Evolutionary conservation across 139 green algal species (phyloP).

Genomic region (Chlorella ohadii): DNA sequence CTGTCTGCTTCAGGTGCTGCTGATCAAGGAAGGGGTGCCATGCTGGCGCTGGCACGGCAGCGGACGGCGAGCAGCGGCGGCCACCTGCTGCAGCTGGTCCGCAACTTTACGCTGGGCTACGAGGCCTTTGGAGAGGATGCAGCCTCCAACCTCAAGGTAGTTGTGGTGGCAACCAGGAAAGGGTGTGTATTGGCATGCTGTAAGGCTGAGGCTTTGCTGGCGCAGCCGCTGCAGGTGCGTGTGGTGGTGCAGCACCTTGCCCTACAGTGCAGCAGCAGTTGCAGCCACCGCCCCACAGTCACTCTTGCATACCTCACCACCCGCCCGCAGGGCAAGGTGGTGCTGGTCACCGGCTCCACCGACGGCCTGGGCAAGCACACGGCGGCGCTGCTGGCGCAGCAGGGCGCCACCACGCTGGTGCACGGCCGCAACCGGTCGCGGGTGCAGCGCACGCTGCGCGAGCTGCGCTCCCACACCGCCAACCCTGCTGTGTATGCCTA

Average conservation of each 20-base stretch:
- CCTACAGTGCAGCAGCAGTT: too few relatives aligned
- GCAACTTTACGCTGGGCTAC: not conserved
- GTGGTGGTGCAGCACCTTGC: too few relatives aligned
- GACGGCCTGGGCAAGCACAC: constrained; percentile 74
- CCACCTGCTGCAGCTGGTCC: not conserved
- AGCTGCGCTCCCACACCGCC: constrained; percentile 11
- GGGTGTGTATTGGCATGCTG: too few relatives aligned
- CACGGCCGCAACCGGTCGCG: constrained; percentile 53
- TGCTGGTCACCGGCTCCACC: constrained; percentile 63
- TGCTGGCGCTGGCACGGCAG: not conserved
- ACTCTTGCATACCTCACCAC: too few relatives aligned
- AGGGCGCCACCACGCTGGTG: constrained; percentile 61
- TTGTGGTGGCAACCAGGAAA: too few relatives aligned
- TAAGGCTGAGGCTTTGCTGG: too few relatives aligned
- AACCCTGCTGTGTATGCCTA: not conserved
- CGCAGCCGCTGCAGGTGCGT: too few relatives aligned
- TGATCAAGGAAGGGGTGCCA: not conserved
- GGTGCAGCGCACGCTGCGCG: constrained; percentile 22
- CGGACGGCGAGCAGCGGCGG: not conserved
- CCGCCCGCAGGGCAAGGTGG: constrained; percentile 14
- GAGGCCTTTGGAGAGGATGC: not conserved
- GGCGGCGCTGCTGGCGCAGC: constrained; percentile 49
- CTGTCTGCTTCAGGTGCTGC: too few relatives aligned
- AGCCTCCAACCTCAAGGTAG: constrained; percentile 28
- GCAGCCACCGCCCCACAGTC: too few relatives aligned